A percentile compares a stretch with the other conserved stretches of the same genome.
Conservation (phyloP, 2,329 filamentous ascomycete species). For the Colletotrichum sp. region DNA sequence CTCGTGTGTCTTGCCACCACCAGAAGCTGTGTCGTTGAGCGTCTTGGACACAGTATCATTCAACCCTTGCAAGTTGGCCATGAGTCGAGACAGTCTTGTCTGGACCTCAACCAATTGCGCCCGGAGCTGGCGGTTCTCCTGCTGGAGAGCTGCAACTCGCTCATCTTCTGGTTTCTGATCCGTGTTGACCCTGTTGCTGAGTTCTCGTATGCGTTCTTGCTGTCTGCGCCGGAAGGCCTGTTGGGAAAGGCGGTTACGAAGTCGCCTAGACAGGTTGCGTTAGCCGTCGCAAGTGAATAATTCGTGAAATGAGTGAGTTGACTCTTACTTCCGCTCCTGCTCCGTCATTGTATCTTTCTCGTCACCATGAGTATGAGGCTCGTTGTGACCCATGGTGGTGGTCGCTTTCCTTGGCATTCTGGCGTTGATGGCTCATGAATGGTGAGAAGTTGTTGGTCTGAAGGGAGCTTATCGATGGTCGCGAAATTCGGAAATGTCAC, state of each 20-base stretch:
- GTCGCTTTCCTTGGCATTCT: background rate
- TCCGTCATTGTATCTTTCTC: background rate
- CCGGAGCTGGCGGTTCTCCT: slow-evolving; percentile 29
- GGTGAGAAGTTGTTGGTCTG: background rate
- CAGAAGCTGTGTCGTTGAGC: slow-evolving; percentile 22
- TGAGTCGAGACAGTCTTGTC: slow-evolving; percentile 26
- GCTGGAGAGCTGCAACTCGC: slow-evolving; percentile 25
- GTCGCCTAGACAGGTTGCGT: slow-evolving; percentile 22
- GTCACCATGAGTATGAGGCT: background rate
- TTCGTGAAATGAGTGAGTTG: background rate
- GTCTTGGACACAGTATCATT: slow-evolving; percentile 28
- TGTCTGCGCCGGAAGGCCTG: slow-evolving; percentile 34
- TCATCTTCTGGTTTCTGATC: slow-evolving; percentile 27
- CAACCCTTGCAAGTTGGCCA: slow-evolving; percentile 28
- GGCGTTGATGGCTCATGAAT: background rate
- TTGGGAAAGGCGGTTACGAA: slow-evolving; percentile 35
- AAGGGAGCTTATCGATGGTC: background rate
- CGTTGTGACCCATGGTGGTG: background rate
- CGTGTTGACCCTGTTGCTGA: slow-evolving; percentile 25
- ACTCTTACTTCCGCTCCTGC: slow-evolving; percentile 1
- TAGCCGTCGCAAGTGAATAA: background rate
- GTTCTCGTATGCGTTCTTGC: slow-evolving; percentile 30
- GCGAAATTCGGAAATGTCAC: background rate
- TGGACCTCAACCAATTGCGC: slow-evolving; percentile 33
- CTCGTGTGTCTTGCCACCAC: background rate